Evolutionary conservation across 164 flowering plant genomes (phyloP), one percentile per base, ranked within the genome.

Genomic region (Nelumbo lutea): DNA sequence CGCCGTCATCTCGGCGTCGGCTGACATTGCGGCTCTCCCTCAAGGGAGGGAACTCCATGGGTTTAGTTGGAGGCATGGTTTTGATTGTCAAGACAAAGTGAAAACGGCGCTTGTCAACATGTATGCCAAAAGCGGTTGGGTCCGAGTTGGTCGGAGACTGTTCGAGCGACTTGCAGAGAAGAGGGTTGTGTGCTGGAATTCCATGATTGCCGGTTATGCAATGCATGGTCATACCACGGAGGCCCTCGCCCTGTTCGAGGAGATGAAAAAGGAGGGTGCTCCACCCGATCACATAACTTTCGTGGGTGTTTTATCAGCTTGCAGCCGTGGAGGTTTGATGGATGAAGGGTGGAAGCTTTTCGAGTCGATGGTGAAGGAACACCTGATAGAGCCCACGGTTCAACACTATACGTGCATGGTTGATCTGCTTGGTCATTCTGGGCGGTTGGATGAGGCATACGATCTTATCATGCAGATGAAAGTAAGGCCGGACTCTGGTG

Each of bases 401-500:
- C 82, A 81, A 62, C 83, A 82, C 55, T 82, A 82, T 48, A 76
- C 88, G 1, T 82, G 85, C 74, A 82, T 84, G 84, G 75, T 82
- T 47, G 84, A 80, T 71, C 87, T 84, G 38, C 78, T 84, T 43
- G 85, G 85, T 14, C 83, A 75, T 61, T 66, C 67, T 14, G 79
- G 79, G 48, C 68, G 69, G 63, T 56, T 82, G 56, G 62, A 71
- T 48, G 87, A 84, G 68, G 84, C 87, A 43, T 77, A 76, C 51
- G 58, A 75, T 55, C 77, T 84, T n/a, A 79, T 80, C 70, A 68
- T 43, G 68, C 60, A 77, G 53, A 84, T 84, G 88, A 77, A 59
- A 52, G 79, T 73, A 5, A 3, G 4, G 41, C 82, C 84, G 3
- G 86, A 82, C 73, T 74, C 86, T 42, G 84, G 83, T 61, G 76